Evolutionary conservation across 345 rosid genomes (phyloP), one percentile per base, ranked within the genome.

Genomic region (Eucalyptus regnans): DNA sequence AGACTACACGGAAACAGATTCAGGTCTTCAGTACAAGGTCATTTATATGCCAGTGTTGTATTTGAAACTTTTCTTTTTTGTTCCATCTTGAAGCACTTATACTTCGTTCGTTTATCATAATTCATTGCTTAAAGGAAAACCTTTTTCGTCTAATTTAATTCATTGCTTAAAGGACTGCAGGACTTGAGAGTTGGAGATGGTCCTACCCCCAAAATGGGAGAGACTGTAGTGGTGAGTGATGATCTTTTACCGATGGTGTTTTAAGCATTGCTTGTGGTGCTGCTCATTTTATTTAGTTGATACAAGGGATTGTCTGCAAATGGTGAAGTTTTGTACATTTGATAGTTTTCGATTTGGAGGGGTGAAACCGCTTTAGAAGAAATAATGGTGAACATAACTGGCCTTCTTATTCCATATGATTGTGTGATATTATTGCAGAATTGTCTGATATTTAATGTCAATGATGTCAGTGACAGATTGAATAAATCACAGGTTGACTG

Each of bases 1-100:
- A 3, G 99, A 97, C 91, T 97, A 96, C 91, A 95, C 90, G 8
- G 96, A 94, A 91, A 96, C 99, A 4, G 94, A 90, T 81, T 94
- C 99, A 88, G 99, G 98, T 90, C 99, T 97, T 93, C 99, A 97
- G 92, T 96, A 95, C 92, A 96, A 97, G 99, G 98, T 97, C 88
- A 85, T n/a, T 48, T 89, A 31, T 91, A 46, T 20, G 68, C 54
- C 51, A 33, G 22, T 81, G 48, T 50, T 31, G 12, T 20, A 76
- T 54, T 80, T 9, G 46, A 52, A 27, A 60, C 46, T 29, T 37
- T 25, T 50, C 20, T 51, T 29, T 44, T 33, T 58, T 52, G 16
- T 31, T 52, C 62, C 62, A 52, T 12, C 62, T 25, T 52, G 27
- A 49, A 86, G 43, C n/a, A 52, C 46, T 37, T 86, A 37, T 43